Percentiles rank a stretch among this genome's conserved stretches.
These are phyloP conservation scores for Dendryphion nanum DNA, from an alignment of 2,329 filamentous ascomycete species.

Conservation along the genomic window DNA sequence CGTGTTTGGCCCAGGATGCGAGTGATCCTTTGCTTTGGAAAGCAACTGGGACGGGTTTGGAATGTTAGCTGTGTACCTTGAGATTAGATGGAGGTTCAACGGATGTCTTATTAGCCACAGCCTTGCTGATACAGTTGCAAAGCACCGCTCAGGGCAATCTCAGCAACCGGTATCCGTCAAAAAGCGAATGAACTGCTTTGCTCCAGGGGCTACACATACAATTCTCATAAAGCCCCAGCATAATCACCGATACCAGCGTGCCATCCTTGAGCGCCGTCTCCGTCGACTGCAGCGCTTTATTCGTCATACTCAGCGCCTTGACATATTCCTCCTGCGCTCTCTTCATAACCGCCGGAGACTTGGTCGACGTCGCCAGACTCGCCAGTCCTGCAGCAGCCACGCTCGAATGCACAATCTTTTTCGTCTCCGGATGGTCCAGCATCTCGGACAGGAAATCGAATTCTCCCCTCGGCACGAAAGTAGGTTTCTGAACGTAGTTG, in stretches of 20 bases:
- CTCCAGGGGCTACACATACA: no score
- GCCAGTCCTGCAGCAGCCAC: slow-evolving; percentile 26
- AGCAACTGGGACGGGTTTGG: slow-evolving; percentile 21
- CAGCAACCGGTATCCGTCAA: no score
- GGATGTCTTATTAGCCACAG: no score
- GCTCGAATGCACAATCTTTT: slow-evolving; percentile 19
- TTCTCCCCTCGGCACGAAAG: slow-evolving; percentile 22
- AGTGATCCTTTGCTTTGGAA: no score
- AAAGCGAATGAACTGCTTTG: no score
- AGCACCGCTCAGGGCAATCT: no score
- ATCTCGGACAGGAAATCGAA: slow-evolving; percentile 27
- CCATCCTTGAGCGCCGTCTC: slow-evolving; percentile 10
- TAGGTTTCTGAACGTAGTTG: slow-evolving; percentile 24
- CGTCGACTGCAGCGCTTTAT: slow-evolving; percentile 12
- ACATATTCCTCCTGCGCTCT: slow-evolving; percentile 16
- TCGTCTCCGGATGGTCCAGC: slow-evolving; percentile 13
- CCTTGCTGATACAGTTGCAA: no score
- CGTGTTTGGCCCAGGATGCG: slow-evolving; percentile 31
- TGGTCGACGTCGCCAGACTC: slow-evolving; percentile 18
- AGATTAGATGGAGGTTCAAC: no score
- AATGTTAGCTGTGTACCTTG: slow-evolving; percentile 19
- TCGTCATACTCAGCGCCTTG: slow-evolving; percentile 10
- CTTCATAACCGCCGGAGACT: slow-evolving; percentile 12
- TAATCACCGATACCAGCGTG: slow-evolving; percentile 21
- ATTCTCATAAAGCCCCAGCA: slow-evolving; percentile 22